Evolutionary conservation across 2,329 filamentous ascomycete genomes (phyloP), one percentile per base, ranked within the genome.

Genomic region (Cytospora paraplurivora): DNA sequence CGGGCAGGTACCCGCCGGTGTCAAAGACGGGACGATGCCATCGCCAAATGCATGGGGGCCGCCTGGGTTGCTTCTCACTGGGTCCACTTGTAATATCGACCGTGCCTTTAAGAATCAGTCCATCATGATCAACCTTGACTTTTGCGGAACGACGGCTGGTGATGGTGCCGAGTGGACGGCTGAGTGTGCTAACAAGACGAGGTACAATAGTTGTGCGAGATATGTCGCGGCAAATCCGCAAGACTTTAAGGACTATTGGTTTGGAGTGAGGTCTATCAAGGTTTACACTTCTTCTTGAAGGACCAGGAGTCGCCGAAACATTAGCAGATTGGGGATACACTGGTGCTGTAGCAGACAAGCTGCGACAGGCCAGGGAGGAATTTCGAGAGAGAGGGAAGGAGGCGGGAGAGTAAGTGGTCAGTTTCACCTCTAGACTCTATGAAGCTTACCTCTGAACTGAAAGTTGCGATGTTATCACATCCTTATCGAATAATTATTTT

Each of bases 71-170:
- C 77, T 79, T n/a, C 88, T 92, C 1, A 84, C 85, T 13, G 79
- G 77, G 51, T 67, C 69, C 59, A 69, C 69, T 41, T 96, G 92
- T 75, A 78, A 92, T 67, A 86, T 92, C 67, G 77, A 85, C 66
- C 73, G 73, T 1, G 80, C 84, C 69, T 90, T 95, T 74, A 77
- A 76, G 66, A 78, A 87, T 71, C 84, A 93, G 79, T 84, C 87
- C 68, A 84, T 96, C 65, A 85, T 92, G 59, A 83, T 93, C 68
- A 87, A 92, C 77, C 91, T 90, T 53, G 74, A 87, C 32, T 88
- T 93, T 73, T 94, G 91, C 72, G 91, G 90, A n/a, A 84, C 87
- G 69, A 89, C 88, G 79, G 88, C 88, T 1, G 86, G 73, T 50
- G 68, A 70, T 35, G 44, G 63, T 0, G 63, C 65, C 7, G 66